Base-by-base conservation (phyloP, 305 asterid species). In the Ilex paraguariensis region DNA sequence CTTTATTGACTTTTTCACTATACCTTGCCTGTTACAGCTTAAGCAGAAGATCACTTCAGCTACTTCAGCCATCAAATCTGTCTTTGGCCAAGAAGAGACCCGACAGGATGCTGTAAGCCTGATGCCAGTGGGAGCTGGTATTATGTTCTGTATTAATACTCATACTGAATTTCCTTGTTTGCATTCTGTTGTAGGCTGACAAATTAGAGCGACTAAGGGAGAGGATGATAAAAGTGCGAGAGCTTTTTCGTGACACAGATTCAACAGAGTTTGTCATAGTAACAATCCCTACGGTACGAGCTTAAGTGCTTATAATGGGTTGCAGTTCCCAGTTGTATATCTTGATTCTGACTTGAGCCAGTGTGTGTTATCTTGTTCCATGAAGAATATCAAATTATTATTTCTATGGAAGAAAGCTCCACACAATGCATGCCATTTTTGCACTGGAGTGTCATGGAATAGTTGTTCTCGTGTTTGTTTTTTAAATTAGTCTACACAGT, bases 211-310 rank as follows among this genome's bases (percentile, higher is more conserved):
- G 59, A 60, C 78, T 94, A 72, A 78, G 98, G 78, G 96, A 94
- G 69, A 84, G 99, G 73, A 90, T 90, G 99, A 83, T 94, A 71
- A 86, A 90, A 90, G 99, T 94, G 63, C 80, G 97, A 67, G 98
- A 88, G 77, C 98, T 94, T 70, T 94, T 94, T 66, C 96, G 96
- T 10, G 93, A 94, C 69, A 82, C 95, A 49, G 69, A 65, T 71
- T 83, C 98, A 56, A 88, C 94, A 10, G 99, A 94, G 77, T 94
- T 94, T 66, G 87, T 88, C 70, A 86, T 94, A 53, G 98, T 90
- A 28, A 90, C 99, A 54, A 94, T 94, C 62, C 98, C 99, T 28
- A 94, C 98, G 96, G 99, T 90, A 94, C 68, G 71, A 56, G 48
- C 65, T 36, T 8, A 36, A 4, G 9, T 36, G 42, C 42, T 8